These are phyloP conservation scores for Fusarium marasasianum DNA, from an alignment of 2,329 filamentous ascomycete species.

Conservation along the genomic window DNA sequence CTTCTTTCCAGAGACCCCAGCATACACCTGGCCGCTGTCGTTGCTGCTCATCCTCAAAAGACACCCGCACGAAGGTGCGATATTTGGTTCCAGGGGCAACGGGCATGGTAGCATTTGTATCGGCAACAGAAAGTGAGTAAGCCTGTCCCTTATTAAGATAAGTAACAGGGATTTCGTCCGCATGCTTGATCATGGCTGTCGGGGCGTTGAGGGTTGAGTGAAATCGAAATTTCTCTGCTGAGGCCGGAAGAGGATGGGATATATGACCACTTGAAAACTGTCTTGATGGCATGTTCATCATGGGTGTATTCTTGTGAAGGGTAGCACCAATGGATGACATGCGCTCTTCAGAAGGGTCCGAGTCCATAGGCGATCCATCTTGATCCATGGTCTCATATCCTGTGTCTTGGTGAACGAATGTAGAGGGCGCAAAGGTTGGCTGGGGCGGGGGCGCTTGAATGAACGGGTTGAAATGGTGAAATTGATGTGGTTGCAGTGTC, in stretches of 20 bases:
- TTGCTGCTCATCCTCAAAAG: constrained; percentile 96
- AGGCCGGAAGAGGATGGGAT: constrained; percentile 58
- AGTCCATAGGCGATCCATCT: constrained; percentile 74
- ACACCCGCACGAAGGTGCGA: constrained; percentile 91
- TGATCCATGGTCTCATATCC: constrained; percentile 83
- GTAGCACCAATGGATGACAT: constrained; percentile 67
- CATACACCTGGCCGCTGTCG: constrained; percentile 82
- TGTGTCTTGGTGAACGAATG: constrained; percentile 83
- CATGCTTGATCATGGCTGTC: constrained; percentile 92
- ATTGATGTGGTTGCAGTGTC: constrained; percentile 66
- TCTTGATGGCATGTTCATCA: constrained; percentile 66
- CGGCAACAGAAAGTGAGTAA: constrained; percentile 85
- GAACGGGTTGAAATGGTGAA: constrained; percentile 77
- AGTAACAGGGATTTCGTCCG: constrained; percentile 93
- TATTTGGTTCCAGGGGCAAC: constrained; percentile 74
- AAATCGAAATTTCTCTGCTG: constrained; percentile 83
- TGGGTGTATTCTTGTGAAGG: constrained; percentile 69
- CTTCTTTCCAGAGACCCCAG: constrained; percentile 95
- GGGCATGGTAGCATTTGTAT: constrained; percentile 73
- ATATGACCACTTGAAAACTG: constrained; percentile 59
- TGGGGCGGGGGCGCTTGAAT: constrained; percentile 66
- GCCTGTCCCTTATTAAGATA: constrained; percentile 98
- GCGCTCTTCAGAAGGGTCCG: constrained; percentile 60
- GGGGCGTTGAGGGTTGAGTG: constrained; percentile 91
- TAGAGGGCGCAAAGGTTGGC: constrained; percentile 76